Base-by-base conservation (phyloP, 495 filamentous ascomycete genomes). In the Hypoxylon subgilvum region DNA sequence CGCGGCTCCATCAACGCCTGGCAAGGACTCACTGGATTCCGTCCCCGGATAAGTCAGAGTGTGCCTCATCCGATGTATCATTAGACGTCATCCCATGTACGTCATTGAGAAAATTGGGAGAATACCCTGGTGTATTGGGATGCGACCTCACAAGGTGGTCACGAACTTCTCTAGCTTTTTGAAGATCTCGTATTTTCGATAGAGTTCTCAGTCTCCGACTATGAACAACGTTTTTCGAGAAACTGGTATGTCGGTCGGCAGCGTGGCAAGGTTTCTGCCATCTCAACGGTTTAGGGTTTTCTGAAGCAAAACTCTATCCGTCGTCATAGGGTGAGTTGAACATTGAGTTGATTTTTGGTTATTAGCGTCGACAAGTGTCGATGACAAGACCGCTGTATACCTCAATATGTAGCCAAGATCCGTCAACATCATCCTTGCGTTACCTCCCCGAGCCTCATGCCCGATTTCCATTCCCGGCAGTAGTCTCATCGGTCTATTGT, bases 21-120 rank as follows among this genome's bases (percentile, higher is more conserved):
- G 85, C 17, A 88, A 88, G 71, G 86, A 83, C 16, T 80, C 82
- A 34, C 62, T 91, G 38, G 88, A 92, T 72, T 83, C 74, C 13
- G 84, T 80, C 5, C 71, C 74, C 38, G 76, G 78, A 50, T 80
- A 69, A 73, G 51, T 22, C 28, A 40, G 13, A 13, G 52, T 36
- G 47, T 58, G 47, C 41, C 39, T 59, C 61, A 54, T 62, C 58
- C 49, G 49, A 66, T 58, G 57, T 63, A 67, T 35, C n/a, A 46
- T 59, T 41, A 66, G 35, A 48, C 43, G 36, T 50, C 50, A 28
- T 46, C 44, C 36, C 48, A 53, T 49, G 43, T 51, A 50, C 49
- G 39, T 55, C 53, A 58, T 58, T 39, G 52, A 51, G 40, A 19
- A 53, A 14, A 35, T 57, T 44, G 22, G 13, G 19, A 55, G 22